These are phyloP conservation scores for Moesziomyces parantarcticus DNA, from an alignment of 1,284 basidiomycete species.

Conservation along the genomic window DNA sequence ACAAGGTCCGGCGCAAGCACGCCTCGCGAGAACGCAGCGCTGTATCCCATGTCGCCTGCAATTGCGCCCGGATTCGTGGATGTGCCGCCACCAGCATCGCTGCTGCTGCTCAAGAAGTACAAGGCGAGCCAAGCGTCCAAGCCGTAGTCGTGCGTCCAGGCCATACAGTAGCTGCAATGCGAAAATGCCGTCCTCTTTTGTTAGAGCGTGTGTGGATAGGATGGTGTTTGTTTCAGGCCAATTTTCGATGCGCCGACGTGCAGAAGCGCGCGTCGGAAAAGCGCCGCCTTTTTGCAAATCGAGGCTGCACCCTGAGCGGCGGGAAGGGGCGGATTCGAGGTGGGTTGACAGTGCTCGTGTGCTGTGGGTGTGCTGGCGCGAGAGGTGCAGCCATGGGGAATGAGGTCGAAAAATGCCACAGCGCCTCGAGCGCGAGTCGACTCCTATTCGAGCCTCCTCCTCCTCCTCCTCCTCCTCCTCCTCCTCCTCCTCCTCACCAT, in stretches of 20 bases:
- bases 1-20: neutral
- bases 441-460: too few relatives aligned
- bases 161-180: too few relatives aligned
- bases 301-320: neutral
- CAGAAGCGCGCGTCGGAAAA: slow-evolving; percentile 18
- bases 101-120: slow-evolving; percentile 24
- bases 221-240: slow-evolving; percentile 12
- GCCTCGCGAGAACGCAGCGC: neutral
- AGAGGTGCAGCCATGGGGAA: neutral
- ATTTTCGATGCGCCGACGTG: neutral
- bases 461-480: too few relatives aligned
- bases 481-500: neutral
- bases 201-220: too few relatives aligned
- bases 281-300: slow-evolving; percentile 9
- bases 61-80: slow-evolving; percentile 25
- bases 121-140: slow-evolving; percentile 19
- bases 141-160: neutral
- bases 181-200: too few relatives aligned
- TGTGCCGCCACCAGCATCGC: slow-evolving; percentile 7
- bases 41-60: slow-evolving; percentile 13
- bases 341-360: neutral
- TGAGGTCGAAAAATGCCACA: slow-evolving; percentile 1
- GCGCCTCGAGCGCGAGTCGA: too few relatives aligned
- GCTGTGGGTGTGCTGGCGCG: neutral
- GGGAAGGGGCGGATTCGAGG: too few relatives aligned